Conservation (phyloP, 2,329 filamentous ascomycete species). For the Penicillium occitanis region DNA sequence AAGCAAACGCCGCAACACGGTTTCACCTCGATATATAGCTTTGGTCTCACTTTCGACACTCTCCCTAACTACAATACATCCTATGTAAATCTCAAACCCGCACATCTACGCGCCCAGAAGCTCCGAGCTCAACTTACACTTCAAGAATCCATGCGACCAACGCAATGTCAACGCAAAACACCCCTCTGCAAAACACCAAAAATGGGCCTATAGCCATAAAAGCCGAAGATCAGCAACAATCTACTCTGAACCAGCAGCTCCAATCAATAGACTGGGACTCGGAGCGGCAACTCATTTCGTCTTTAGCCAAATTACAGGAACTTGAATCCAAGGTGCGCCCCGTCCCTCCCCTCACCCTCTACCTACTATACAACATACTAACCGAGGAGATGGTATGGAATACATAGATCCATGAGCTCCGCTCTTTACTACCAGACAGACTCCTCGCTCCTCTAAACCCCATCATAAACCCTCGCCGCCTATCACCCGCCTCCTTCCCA, state of each 20-base stretch:
- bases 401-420: slow-evolving; percentile 44
- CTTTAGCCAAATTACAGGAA: slow-evolving; percentile 42
- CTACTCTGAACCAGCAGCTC: neutral
- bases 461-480: slow-evolving; percentile 36
- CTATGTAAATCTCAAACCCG: neutral
- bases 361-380: no score
- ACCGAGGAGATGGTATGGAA: no score
- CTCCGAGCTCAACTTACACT: neutral
- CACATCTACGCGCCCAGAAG: neutral
- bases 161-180: slow-evolving; percentile 3
- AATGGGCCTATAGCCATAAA: slow-evolving; percentile 3
- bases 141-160: neutral
- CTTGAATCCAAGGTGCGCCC: slow-evolving; percentile 31
- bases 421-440: slow-evolving; percentile 42
- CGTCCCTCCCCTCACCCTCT: neutral
- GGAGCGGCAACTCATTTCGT: slow-evolving; percentile 42
- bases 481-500: neutral
- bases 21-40: neutral
- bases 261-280: slow-evolving; percentile 27
- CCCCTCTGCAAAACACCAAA: neutral
- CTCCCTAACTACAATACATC: neutral
- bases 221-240: neutral
- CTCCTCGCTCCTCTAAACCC: slow-evolving; percentile 42
- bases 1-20: neutral
- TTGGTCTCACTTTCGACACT: neutral